Evolutionary conservation across 1,284 basidiomycete genomes (phyloP), one percentile per base, ranked within the genome.

Genomic region (Trametes versicolor): DNA sequence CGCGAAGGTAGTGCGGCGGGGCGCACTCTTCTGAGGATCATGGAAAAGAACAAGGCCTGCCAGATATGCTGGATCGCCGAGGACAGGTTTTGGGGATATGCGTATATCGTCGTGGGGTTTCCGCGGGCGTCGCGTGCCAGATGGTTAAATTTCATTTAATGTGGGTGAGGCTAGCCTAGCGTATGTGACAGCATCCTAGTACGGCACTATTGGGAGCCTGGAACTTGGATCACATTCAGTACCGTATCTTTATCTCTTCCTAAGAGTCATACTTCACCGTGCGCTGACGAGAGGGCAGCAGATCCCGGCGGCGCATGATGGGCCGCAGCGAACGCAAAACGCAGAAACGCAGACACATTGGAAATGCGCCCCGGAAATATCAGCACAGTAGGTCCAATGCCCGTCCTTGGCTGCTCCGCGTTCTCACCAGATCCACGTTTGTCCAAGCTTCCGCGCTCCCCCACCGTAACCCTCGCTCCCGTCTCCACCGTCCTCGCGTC

Each of bases 21-120:
- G 21, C 10, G 49, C 2, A 19, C 49, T 3, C 27, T 50, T 13
- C 21, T 50, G 21, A 50, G 12, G n/a, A 25, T 27, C 10, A 50
- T 21, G 19, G 27, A 50, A 47, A 58, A 41, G 41, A 32, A 58
- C 57, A 58, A 58, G 57, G 47, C 23, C 47, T 58, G 34, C 57
- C 57, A n/a, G 8, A 39, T 27, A 39, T 12, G 53, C 25, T n/a
- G 41, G 27, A 29, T 21, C 29, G 41, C 25, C 37, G 39, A 19
- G 19, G 36, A 39, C 12, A 37, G 21, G 5, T 19, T 37, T 19
- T 36, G 36, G 21, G 17, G 6, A 9, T 36, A 27, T n/a, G 37
- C 25, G 10, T 25, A 23, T 2, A 19, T 23, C 9, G 43, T 55
- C 37, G 21, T n/a, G 50, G 29, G 37, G 37, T 25, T 43, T 55